Base-by-base conservation (phyloP, 2,329 filamentous ascomycete species). In the Calcarisporium arbuscula region DNA sequence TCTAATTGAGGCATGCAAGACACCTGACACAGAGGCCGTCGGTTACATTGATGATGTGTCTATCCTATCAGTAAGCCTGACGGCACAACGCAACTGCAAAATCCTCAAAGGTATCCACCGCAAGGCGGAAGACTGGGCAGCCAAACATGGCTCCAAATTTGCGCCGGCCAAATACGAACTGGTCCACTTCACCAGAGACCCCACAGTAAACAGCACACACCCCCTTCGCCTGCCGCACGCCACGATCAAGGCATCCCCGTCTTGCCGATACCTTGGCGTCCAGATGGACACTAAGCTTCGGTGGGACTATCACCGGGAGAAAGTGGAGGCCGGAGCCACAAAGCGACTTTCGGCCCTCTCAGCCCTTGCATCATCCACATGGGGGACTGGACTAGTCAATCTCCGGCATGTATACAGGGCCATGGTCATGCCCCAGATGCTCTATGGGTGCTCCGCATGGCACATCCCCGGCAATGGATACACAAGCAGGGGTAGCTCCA, bases 361-460 rank as follows among this genome's bases (percentile, higher is more conserved):
- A 16, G 34, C 45, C 19, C 41, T 51, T 22, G 42, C 42, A 35
- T 49, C 37, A 11, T 52, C 47, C 17, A 48, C 44, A 15, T 53
- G 21, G 44, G 47, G 48, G 25, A 34, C 41, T 4, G 43, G 38
- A 14, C 19, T 42, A 11, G 39, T 44, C 10, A 49, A 50, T 28
- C 42, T 54, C 12, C 38, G 46, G 28, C 42, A 50, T 19, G 42
- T 53, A 11, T 53, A 54, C 29, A 39, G 41, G 17, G 46, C 43
- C n/a, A 46, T 54, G 19, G 39, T 48, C 5, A 27, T 52, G 25
- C 40, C 38, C 6, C 26, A 52, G 21, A 52, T 55, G 34, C 37
- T 51, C 8, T 56, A 50, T 30, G 44, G 39, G 3, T 53, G 42
- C 33, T 57, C 49, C 8, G 45, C 45, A 23, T 54, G 49, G 51